Conservation (phyloP, 2,329 filamentous ascomycete species). For the Clonostachys solani region DNA sequence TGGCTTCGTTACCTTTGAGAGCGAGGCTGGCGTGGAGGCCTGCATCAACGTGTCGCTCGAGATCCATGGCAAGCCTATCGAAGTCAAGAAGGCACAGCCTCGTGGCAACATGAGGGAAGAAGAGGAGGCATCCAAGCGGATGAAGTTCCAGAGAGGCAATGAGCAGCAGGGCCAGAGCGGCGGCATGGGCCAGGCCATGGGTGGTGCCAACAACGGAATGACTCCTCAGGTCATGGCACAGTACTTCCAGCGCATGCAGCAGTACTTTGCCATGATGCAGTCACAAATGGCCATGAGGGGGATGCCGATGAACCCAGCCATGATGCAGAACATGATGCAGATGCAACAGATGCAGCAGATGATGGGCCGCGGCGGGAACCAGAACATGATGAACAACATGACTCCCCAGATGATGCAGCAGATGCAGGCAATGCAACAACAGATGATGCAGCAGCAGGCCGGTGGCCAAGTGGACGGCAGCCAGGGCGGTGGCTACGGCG, state of each 20-base stretch:
- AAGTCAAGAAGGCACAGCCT: conserved; percentile 97
- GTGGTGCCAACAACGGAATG: conserved; percentile 58
- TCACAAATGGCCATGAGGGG: conserved; percentile 80
- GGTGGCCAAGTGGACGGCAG: conserved; percentile 10
- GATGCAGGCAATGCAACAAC: conserved; percentile 40
- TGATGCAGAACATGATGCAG: conserved; percentile 73
- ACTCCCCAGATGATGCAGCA: conserved; percentile 55
- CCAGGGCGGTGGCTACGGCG: conserved; percentile 7
- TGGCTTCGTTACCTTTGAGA: conserved; percentile 97
- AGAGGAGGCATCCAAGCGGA: conserved; percentile 65
- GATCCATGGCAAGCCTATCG: conserved; percentile 93
- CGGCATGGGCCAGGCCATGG: conserved; percentile 36
- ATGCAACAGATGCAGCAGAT: conserved; percentile 67
- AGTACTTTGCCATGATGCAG: conserved; percentile 94
- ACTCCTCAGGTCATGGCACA: conserved; percentile 97
- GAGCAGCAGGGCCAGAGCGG: conserved; percentile 28
- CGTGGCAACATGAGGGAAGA: conserved; percentile 91
- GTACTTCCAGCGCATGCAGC: conserved; percentile 98
- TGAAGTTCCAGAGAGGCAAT: conserved; percentile 38
- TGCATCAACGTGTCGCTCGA: conserved; percentile 81
- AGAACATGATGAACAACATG: conserved; percentile 36
- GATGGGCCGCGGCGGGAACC: conserved; percentile 33
- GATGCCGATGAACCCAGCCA: conserved; percentile 69
- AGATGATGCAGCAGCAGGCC: conserved; percentile 21
- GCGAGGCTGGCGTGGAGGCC: conserved; percentile 88